Base-by-base conservation (phyloP, 805 yeast genomes). In the Brettanomyces nanus region DNA sequence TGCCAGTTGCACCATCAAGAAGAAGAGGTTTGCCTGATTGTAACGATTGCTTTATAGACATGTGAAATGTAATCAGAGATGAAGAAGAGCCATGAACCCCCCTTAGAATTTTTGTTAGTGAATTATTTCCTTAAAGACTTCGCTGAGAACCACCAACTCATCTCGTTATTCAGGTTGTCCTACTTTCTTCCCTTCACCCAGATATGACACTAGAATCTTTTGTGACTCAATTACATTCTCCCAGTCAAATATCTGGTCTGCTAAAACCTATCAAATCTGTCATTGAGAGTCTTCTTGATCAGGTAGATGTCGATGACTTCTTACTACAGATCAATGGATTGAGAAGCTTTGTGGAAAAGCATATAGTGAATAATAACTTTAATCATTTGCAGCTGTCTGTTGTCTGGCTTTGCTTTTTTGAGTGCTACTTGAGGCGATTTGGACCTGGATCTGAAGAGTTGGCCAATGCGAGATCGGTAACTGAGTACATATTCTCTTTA, bases 1-100 rank as follows among this genome's bases (percentile, higher is more conserved):
- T 77, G 0, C 85, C 86, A 31, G 77, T 65, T 0, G 78, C 85
- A 5, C 87, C 86, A 55, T 80, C 85, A 11, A 68, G 42, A n/a
- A 56, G 45, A 10, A 53, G 37, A n/a, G 40, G 39, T 31, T 38
- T 40, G 17, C 27, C 35, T 5, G 26, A 11, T 14, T 17, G 6
- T 11, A 32, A n/a, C 11, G n/a, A n/a, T 14, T 13, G 6, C 17
- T 28, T 28, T 28, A 28, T 28, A n/a, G n/a, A n/a, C n/a, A n/a
- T n/a, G n/a, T n/a, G n/a, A n/a, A n/a, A n/a, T n/a, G n/a, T n/a
- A n/a, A n/a, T n/a, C n/a, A n/a, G 15, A 28, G 10, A 15, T 10
- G 9, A 13, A 23, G 9, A 23, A 23, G 27, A 23, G 9, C 27
- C 13, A 23, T 23, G 27, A 9, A 23, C 27, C 13, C 27, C 27